These are phyloP conservation scores for Trametes gibbosa DNA, from an alignment of 768 basidiomycete genomes.

Conservation along the genomic window DNA sequence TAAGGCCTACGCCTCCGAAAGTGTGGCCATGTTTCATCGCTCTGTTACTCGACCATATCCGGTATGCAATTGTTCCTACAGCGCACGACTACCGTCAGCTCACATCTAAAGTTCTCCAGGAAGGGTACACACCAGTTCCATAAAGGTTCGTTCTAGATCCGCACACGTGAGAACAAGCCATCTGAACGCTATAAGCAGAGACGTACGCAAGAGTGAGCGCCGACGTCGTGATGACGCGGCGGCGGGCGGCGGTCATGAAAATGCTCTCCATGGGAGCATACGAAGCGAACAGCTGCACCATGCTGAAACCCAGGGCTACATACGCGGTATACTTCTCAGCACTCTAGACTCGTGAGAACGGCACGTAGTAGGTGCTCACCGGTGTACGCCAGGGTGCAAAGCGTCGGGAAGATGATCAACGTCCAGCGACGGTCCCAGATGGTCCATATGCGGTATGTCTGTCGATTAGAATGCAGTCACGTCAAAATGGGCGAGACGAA, in stretches of 20 bases:
- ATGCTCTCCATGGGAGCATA: conserved; percentile 5
- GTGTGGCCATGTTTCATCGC: conserved; percentile 8
- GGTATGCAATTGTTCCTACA: conserved; percentile 9
- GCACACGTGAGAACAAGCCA: not conserved
- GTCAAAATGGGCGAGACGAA: not conserved
- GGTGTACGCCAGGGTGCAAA: conserved; percentile 2
- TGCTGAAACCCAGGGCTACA: conserved; percentile 2
- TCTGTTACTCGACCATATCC: conserved; percentile 14
- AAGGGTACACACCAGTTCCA: conserved; percentile 1
- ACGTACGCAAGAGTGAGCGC: conserved; percentile 8
- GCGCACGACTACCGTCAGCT: not conserved
- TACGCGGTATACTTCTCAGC: not conserved
- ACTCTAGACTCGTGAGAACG: not conserved
- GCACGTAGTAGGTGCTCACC: conserved; percentile 5
- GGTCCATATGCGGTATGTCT: conserved; percentile 16
- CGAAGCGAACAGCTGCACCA: conserved; percentile 5
- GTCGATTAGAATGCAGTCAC: not conserved
- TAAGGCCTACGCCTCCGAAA: not conserved
- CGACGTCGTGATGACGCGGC: conserved; percentile 3
- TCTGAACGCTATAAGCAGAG: too few relatives aligned
- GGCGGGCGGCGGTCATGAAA: not conserved
- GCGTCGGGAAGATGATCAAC: conserved; percentile 6
- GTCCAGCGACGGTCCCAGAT: conserved; percentile 4
- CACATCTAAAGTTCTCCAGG: too few relatives aligned
- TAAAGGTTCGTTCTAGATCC: not conserved